These are phyloP conservation scores for Scleromitrula shiraiana DNA, from an alignment of 2,329 filamentous ascomycete species.

Conservation along the genomic window DNA sequence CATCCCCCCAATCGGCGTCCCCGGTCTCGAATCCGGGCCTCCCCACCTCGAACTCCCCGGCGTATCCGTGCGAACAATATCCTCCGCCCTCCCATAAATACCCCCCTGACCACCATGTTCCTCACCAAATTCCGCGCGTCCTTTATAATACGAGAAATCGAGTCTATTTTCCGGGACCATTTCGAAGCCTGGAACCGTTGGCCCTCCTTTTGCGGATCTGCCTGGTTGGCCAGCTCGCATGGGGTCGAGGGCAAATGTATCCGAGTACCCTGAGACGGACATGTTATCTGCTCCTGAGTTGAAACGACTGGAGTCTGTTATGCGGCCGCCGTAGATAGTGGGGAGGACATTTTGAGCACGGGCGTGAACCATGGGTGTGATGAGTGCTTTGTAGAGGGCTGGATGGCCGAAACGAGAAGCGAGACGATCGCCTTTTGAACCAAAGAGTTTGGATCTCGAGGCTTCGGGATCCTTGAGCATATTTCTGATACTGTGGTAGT, in stretches of 20 bases:
- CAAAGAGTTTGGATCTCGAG: constrained; percentile 39
- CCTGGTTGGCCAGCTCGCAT: constrained; percentile 53
- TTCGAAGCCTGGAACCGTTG: constrained; percentile 78
- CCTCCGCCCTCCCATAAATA: constrained; percentile 51
- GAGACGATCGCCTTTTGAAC: constrained; percentile 57
- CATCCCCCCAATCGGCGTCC: constrained; percentile 11
- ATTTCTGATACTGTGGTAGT: constrained; percentile 68
- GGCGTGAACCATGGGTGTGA: constrained; percentile 91
- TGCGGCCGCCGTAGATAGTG: constrained; percentile 76
- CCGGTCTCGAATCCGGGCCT: constrained; percentile 19
- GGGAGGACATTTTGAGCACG: constrained; percentile 81
- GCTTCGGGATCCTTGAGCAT: constrained; percentile 39
- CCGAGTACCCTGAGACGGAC: constrained; percentile 67
- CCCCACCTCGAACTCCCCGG: constrained; percentile 19
- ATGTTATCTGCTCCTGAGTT: constrained; percentile 47
- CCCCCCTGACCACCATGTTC: constrained; percentile 71
- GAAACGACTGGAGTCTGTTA: constrained; percentile 57
- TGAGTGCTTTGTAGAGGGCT: constrained; percentile 78
- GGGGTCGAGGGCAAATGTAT: constrained; percentile 70
- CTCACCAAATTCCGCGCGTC: constrained; percentile 77
- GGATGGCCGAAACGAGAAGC: constrained; percentile 82
- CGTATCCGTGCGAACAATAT: constrained; percentile 38
- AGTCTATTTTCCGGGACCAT: constrained; percentile 81
- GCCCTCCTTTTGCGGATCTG: constrained; percentile 14
- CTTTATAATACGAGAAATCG: constrained; percentile 87